Evolutionary conservation across 2,329 filamentous ascomycete species (phyloP), one percentile per base, ranked within the genome.

Genomic region (Beauveria sp.): DNA sequence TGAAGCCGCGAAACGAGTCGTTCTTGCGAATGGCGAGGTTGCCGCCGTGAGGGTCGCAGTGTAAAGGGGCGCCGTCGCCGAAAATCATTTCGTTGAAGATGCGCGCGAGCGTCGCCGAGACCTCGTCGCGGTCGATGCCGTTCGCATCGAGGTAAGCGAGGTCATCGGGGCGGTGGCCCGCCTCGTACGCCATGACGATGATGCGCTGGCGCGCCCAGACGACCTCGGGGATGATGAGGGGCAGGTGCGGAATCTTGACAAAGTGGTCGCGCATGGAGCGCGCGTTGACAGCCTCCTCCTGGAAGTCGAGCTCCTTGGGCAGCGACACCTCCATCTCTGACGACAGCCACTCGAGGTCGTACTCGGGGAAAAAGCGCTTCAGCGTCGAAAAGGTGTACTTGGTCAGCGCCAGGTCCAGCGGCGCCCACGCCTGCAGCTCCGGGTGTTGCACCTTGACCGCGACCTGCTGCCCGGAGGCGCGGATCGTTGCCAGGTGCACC

Each of bases 31-130:
- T 91, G 24, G 95, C 93, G 61, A 99, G 89, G 71, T 99, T 99
- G 51, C 95, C 95, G 53, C 93, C 95, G 71, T 99, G 95, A 0
- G 95, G 95, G 71, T 99, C 95, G 76, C 95, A 99, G 77, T 99
- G 95, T 45, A 99, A 78, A 0, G 95, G 92, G 0, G 93, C 93
- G 63, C 88, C 83, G 58, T 88, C 84, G 54, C 93, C 93, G 67
- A 99, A 99, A 67, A 99, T 97, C 95, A 99, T 99, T 73, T 98
- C 93, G 79, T 99, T 99, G 82, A 99, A 99, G 63, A 99, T 91
- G 63, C 88, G 87, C 0, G 95, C 89, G 4, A 99, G 80, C 0
- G 92, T 89, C 1, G 93, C 93, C 0, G 93, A 96, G 5, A 99
- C 95, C 74, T 98, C 93, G 71, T 98, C 95, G 22, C 95, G 87